Base-by-base conservation (phyloP, 139 green algal species). In the Chlorokybus atmophyticus region DNA sequence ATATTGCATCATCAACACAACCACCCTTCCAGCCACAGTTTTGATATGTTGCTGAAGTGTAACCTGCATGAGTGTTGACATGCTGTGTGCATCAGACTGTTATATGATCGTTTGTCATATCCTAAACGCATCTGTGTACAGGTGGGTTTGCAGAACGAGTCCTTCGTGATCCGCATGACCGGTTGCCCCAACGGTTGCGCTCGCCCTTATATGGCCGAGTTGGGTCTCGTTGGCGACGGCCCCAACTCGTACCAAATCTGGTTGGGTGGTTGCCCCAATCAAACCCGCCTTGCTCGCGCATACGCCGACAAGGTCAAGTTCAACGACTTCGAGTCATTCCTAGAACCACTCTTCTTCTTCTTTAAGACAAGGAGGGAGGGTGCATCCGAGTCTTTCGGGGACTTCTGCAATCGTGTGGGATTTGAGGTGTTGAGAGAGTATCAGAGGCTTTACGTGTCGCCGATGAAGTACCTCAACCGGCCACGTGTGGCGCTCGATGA, bases 181-280 rank as follows among this genome's bases (percentile, higher is more conserved):
- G 91, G 92, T 51, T 99, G 92, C 82, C 92, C 92, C 63, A 99
- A 99, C 66, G 92, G 92, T 47, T 99, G 92, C 75, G 83, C 90
- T 7, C 70, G 92, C 44, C 92, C 92, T 0, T 99, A 99, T 79
- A 95, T 94, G 85, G 92, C 91, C 14, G 92, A 99, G 81, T 66
- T 99, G 6, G 92, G 87, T 29, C 94, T 98, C 67, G 92, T 99
- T 40, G 85, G 87, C 6, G 92, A 99, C 64, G 92, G 92, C 7
- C 83, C 92, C 55, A 96, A 94, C 78, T 85, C 61, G 39, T 99
- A 99, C 77, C 88, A 97, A 79, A 82, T 97, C 10, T 99, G 82
- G 79, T 64, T 97, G 41, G 92, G 84, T 8, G 92, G 87, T 64
- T 79, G 73, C 50, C 50, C 68, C 40, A 75, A 80, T 64, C 83